Percentiles rank a stretch among this genome's conserved stretches.
These are phyloP conservation scores for Thermothielavioides terrestris DNA, from an alignment of 495 filamentous ascomycete species.

Conservation along the genomic window DNA sequence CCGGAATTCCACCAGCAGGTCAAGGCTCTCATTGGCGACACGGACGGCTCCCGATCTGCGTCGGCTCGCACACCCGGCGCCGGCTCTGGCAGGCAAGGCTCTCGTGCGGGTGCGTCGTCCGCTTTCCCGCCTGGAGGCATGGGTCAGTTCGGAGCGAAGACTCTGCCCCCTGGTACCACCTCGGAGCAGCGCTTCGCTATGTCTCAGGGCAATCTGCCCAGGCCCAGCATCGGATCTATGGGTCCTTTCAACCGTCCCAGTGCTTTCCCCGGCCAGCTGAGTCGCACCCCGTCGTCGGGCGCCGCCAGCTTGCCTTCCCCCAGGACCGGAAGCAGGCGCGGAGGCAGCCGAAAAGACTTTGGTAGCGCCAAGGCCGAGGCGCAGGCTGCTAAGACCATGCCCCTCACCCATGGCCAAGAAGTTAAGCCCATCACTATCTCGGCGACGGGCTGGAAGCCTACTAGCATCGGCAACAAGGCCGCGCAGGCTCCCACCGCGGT, in stretches of 20 bases:
- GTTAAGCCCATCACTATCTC: slow-evolving; percentile 69
- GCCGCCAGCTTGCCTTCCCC: slow-evolving; percentile 41
- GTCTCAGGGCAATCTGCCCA: slow-evolving; percentile 32
- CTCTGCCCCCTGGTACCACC: slow-evolving; percentile 60
- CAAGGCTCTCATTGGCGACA: slow-evolving; percentile 73
- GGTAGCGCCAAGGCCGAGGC: slow-evolving; percentile 48
- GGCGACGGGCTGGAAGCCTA: slow-evolving; percentile 81
- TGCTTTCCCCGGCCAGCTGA: slow-evolving; percentile 49
- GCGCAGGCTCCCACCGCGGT: slow-evolving; percentile 31
- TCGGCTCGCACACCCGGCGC: slow-evolving; percentile 58
- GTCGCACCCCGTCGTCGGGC: slow-evolving; percentile 40
- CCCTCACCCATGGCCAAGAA: slow-evolving; percentile 71
- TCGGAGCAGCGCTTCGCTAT: slow-evolving; percentile 55
- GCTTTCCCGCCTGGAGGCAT: slow-evolving; percentile 47
- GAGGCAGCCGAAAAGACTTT: slow-evolving; percentile 49
- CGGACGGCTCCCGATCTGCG: slow-evolving; percentile 57
- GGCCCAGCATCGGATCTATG: slow-evolving; percentile 47
- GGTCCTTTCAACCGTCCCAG: slow-evolving; percentile 48
- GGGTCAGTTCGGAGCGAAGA: slow-evolving; percentile 58
- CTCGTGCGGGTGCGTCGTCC: slow-evolving; percentile 33
- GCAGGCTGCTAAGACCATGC: slow-evolving; percentile 71
- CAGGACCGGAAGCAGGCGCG: slow-evolving; percentile 46
- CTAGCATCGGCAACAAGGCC: slow-evolving; percentile 46
- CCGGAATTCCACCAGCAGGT: slow-evolving; percentile 81
- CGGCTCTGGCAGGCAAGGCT: slow-evolving; percentile 41